Percentiles rank a stretch among this genome's conserved stretches.
phyloP scores from a whole-genome alignment of 495 filamentous ascomycete species.

The Parachaetomium inaequale region DNA sequence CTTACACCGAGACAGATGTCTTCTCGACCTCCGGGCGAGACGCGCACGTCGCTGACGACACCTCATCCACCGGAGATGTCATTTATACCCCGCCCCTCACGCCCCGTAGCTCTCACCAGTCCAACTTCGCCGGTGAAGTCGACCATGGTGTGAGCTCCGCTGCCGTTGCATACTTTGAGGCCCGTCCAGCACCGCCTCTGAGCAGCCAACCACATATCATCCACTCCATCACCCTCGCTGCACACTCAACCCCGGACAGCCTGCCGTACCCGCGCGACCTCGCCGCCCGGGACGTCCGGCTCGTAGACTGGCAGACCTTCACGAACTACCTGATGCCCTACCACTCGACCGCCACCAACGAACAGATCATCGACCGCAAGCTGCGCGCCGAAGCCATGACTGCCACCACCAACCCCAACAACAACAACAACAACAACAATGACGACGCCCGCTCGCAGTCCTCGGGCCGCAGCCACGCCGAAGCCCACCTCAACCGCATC shows the following conservation, averaged over 20 bases:
- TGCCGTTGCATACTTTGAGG: constrained; percentile 41
- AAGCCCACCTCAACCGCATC: constrained; percentile 37
- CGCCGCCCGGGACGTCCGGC: constrained; percentile 35
- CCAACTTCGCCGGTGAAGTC: constrained; percentile 28
- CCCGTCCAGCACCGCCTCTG: constrained; percentile 29
- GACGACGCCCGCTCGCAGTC: constrained; percentile 19
- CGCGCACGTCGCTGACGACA: constrained; percentile 25
- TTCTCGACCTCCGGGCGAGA: constrained; percentile 35
- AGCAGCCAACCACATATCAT: constrained; percentile 17
- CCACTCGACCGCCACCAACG: constrained; percentile 32
- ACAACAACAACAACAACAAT: constrained; percentile 11
- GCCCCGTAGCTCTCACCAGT: constrained; percentile 34
- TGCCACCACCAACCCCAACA: constrained; percentile 12
- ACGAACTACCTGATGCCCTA: constrained; percentile 42
- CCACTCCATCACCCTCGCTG: constrained; percentile 24
- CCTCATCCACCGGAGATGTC: constrained; percentile 31
- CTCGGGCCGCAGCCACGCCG: constrained; percentile 25
- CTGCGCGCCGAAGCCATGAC: constrained; percentile 28
- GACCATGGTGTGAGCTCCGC: constrained; percentile 29
- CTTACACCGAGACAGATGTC: constrained; percentile 50
- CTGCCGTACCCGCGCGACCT: constrained; percentile 37
- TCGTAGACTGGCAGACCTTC: constrained; percentile 51
- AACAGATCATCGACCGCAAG: constrained; percentile 37
- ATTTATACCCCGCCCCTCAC: constrained; percentile 50
- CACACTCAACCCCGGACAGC: constrained; percentile 25